These are phyloP conservation scores for Claviceps purpurea DNA, from an alignment of 2,329 filamentous ascomycete genomes.

Conservation along the genomic window DNA sequence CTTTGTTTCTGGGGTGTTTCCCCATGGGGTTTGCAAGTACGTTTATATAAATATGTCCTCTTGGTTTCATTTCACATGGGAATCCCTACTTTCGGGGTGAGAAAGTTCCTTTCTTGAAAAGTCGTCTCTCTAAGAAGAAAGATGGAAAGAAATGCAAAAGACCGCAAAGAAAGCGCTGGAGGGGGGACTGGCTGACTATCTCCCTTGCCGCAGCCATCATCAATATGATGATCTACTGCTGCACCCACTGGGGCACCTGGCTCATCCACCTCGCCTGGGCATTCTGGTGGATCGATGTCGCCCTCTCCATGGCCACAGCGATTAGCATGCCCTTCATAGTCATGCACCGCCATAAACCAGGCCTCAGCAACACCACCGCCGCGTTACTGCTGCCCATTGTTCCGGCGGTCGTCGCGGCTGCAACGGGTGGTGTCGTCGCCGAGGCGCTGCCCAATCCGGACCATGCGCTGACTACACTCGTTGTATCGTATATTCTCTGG, in stretches of 20 bases:
- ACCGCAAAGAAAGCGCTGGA: too few species aligned
- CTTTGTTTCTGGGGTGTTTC: slow-evolving; percentile 54
- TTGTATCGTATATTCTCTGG: slow-evolving; percentile 57
- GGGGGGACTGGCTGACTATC: background rate
- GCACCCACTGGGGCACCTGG: slow-evolving; percentile 48
- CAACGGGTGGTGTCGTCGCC: slow-evolving; percentile 50
- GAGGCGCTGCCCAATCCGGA: slow-evolving; percentile 39
- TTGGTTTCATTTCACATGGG: too few species aligned
- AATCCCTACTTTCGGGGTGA: too few species aligned
- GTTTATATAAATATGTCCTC: slow-evolving; percentile 1
- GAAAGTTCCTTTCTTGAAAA: too few species aligned
- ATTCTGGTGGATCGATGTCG: slow-evolving; percentile 44
- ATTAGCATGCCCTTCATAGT: slow-evolving; percentile 45
- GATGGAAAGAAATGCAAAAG: too few species aligned
- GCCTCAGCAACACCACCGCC: slow-evolving; percentile 47
- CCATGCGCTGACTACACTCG: slow-evolving; percentile 46
- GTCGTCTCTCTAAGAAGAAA: too few species aligned
- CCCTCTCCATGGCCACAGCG: slow-evolving; percentile 38
- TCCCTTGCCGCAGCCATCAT: slow-evolving; percentile 34
- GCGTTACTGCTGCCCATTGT: slow-evolving; percentile 54
- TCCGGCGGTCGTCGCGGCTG: slow-evolving; percentile 50
- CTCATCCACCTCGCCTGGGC: slow-evolving; percentile 41
- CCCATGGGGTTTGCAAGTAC: slow-evolving; percentile 53
- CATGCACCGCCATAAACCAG: slow-evolving; percentile 30
- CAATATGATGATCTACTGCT: slow-evolving; percentile 49